These are phyloP conservation scores for Fusarium torreyae DNA, from an alignment of 2,329 filamentous ascomycete genomes.

Conservation along the genomic window DNA sequence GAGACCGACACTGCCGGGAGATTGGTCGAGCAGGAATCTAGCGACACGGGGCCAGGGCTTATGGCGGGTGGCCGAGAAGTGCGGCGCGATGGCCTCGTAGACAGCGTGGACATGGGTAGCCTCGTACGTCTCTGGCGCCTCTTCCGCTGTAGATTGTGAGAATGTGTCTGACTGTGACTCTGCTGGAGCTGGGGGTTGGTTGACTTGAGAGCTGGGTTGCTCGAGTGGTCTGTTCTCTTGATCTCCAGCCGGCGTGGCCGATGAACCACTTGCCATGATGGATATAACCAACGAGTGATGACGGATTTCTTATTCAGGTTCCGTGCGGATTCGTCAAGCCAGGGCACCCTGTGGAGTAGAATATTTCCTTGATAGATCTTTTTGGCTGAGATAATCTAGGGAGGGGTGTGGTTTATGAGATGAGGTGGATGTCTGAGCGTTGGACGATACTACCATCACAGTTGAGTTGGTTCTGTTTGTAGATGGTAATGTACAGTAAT, in stretches of 20 bases:
- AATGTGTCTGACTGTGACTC: constrained; percentile 14
- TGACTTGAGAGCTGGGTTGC: constrained; percentile 26
- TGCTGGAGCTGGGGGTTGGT: constrained; percentile 28
- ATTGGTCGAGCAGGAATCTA: constrained; percentile 77
- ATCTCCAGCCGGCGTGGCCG: constrained; percentile 43
- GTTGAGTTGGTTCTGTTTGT: constrained; percentile 14
- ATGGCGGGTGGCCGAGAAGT: constrained; percentile 85
- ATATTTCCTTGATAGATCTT: constrained; percentile 3
- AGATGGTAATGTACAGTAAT: constrained; percentile 34
- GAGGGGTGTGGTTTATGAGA: constrained; percentile 13
- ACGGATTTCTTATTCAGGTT: constrained; percentile 12
- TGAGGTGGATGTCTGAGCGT: constrained; percentile 8
- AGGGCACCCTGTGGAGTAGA: constrained; percentile 23
- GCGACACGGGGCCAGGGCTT: constrained; percentile 95
- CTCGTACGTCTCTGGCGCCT: constrained; percentile 77
- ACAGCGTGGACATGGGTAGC: constrained; percentile 89
- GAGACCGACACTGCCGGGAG: constrained; percentile 82
- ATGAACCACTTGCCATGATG: constrained; percentile 48
- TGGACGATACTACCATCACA: constrained; percentile 10
- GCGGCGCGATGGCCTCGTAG: constrained; percentile 88
- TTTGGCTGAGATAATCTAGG: constrained; percentile 2
- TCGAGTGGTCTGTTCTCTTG: constrained; percentile 36
- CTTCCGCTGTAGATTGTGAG: constrained; percentile 44
- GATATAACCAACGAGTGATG: constrained; percentile 1
- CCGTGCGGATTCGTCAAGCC: constrained; percentile 7